These are phyloP conservation scores for Fusarium poae DNA, from an alignment of 2,329 filamentous ascomycete genomes.

Conservation along the genomic window DNA sequence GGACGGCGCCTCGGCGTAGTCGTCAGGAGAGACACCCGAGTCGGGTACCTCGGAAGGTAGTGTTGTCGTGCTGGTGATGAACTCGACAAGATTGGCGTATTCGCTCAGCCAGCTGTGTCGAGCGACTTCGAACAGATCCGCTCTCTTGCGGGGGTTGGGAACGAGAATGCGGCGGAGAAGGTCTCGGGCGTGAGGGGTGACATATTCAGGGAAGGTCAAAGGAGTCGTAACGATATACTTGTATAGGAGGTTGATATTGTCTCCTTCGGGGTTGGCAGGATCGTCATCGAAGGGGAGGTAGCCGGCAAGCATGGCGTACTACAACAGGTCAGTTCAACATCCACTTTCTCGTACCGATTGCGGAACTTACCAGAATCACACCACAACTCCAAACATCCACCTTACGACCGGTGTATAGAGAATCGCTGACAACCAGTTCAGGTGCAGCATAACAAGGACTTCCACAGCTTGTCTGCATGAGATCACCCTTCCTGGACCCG, in stretches of 20 bases:
- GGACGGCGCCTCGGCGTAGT: conserved; percentile 67
- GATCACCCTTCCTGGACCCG: conserved; percentile 85
- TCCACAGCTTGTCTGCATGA: conserved; percentile 99
- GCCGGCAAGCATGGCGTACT: conserved; percentile 99
- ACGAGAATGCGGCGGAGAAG: conserved; percentile 93
- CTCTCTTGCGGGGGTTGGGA: conserved; percentile 92
- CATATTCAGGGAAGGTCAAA: conserved; percentile 97
- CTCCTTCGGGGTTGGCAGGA: conserved; percentile 96
- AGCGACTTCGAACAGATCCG: conserved; percentile 96
- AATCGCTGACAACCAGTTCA: conserved; percentile 96
- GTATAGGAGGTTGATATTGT: conserved; percentile 99
- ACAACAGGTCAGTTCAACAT: conserved; percentile 38
- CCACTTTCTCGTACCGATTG: background rate
- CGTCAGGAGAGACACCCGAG: conserved; percentile 73
- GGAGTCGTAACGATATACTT: conserved; percentile 99
- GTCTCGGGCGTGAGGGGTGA: conserved; percentile 95
- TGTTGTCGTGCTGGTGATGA: conserved; percentile 96
- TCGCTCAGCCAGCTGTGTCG: conserved; percentile 98
- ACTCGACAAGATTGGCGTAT: conserved; percentile 94
- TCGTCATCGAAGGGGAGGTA: conserved; percentile 99
- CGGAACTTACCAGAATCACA: conserved; percentile 86
- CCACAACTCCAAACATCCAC: conserved; percentile 99
- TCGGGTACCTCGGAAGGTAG: conserved; percentile 87
- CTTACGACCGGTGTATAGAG: conserved; percentile 95
- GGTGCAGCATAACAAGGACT: conserved; percentile 98